These are phyloP conservation scores for Agrocybe chaxingu DNA, from an alignment of 768 basidiomycete genomes.

Conservation along the genomic window DNA sequence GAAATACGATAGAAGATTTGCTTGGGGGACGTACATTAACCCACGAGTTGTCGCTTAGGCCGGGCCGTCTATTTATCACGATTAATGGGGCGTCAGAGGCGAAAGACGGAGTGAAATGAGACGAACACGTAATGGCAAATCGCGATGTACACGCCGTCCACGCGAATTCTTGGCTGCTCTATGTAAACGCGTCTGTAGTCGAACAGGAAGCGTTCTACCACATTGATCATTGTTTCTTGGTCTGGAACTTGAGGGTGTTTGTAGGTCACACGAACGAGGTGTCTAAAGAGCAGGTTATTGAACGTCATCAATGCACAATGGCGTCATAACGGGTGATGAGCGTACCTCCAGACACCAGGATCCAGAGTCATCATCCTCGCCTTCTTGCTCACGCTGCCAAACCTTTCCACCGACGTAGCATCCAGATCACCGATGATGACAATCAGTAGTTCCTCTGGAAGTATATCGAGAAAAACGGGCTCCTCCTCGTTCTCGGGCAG, in stretches of 20 bases:
- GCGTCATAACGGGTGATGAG: conserved; percentile 2
- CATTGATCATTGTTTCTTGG: conserved; percentile 41
- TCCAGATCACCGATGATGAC: conserved; percentile 66
- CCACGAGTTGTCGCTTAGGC: conserved; percentile 84
- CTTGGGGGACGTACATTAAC: conserved; percentile 57
- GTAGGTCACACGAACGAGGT: conserved; percentile 63
- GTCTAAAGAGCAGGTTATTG: conserved; percentile 33
- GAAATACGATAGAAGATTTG: conserved; percentile 6
- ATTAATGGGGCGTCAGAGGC: conserved; percentile 1
- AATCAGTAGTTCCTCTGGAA: conserved; percentile 80
- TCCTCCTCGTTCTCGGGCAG: conserved; percentile 66
- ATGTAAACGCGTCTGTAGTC: conserved; percentile 79
- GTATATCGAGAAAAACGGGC: conserved; percentile 46
- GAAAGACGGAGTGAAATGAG: conserved; percentile 1
- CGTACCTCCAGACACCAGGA: conserved; percentile 72
- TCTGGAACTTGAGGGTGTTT: conserved; percentile 71
- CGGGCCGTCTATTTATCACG: conserved; percentile 50
- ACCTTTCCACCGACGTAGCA: conserved; percentile 67
- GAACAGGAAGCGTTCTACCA: conserved; percentile 49
- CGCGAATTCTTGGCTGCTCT: conserved; percentile 79
- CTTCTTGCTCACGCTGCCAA: conserved; percentile 70
- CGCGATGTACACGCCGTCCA: conserved; percentile 90
- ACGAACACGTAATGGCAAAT: conserved; percentile 85
- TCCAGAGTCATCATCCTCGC: conserved; percentile 73
- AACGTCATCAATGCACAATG: conserved; percentile 1